Percentiles rank a stretch among this genome's conserved stretches.
Conservation (phyloP, 352 stramenopile species). For the Phytophthora vignae region DNA sequence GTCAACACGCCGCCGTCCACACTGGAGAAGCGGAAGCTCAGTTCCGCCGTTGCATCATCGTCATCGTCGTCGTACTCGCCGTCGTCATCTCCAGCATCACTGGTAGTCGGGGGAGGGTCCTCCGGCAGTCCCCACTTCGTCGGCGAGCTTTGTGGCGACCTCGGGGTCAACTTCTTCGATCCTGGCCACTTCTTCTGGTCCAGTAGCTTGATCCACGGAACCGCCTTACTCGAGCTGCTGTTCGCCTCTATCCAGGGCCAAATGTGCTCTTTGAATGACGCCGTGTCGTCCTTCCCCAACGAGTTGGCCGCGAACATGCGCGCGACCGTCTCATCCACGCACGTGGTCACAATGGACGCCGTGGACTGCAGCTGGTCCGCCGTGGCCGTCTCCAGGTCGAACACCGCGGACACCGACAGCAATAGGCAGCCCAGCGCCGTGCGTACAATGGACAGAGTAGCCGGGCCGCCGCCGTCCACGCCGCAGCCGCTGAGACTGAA, state of each 20-base stretch:
- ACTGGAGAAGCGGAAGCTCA: conserved; percentile 78
- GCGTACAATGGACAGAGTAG: conserved; percentile 51
- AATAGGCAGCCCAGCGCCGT: conserved; percentile 60
- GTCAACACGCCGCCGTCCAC: conserved; percentile 66
- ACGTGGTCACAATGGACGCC: conserved; percentile 64
- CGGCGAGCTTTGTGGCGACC: conserved; percentile 28
- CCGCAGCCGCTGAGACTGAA: conserved; percentile 59
- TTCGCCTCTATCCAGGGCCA: conserved; percentile 78
- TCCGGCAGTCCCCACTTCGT: conserved; percentile 39
- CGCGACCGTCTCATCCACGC: conserved; percentile 57
- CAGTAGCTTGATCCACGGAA: conserved; percentile 78
- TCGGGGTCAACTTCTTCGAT: conserved; percentile 49
- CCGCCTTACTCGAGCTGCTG: conserved; percentile 37
- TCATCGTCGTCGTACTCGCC: conserved; percentile 30
- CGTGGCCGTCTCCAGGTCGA: conserved; percentile 65
- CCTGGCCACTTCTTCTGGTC: conserved; percentile 77
- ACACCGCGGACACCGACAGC: conserved; percentile 65
- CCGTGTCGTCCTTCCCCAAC: conserved; percentile 42
- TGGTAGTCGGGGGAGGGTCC: conserved; percentile 5
- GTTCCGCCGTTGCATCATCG: conserved; percentile 20
- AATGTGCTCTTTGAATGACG: conserved; percentile 48
- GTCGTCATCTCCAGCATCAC: conserved; percentile 35
- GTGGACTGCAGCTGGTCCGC: conserved; percentile 63
- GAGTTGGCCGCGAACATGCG: conserved; percentile 58
- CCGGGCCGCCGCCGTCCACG: conserved; percentile 33